Percentiles rank a stretch among this genome's conserved stretches.
Conservation (phyloP, 805 yeast genomes). For the Candida germanica region DNA sequence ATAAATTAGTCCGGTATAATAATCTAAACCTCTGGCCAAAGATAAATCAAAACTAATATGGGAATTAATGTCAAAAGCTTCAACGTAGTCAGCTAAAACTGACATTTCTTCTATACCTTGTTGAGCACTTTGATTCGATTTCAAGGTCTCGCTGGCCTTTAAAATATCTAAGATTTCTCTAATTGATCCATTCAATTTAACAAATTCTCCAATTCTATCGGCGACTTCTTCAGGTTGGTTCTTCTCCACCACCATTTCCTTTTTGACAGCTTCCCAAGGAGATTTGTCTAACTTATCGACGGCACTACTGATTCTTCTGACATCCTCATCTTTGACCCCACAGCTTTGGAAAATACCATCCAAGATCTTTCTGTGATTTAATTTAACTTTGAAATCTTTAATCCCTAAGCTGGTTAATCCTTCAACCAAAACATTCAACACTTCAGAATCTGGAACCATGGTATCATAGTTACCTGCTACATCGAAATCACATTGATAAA, state of each 20-base stretch:
- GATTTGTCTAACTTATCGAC: conserved; percentile 94
- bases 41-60: conserved; percentile 86
- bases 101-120: conserved; percentile 81
- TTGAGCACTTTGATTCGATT: conserved; percentile 67
- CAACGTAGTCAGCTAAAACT: conserved; percentile 68
- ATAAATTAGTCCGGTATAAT: conserved; percentile 94
- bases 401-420: conserved; percentile 84
- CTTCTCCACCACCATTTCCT: conserved; percentile 90
- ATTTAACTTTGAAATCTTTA: conserved; percentile 81
- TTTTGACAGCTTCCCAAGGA: conserved; percentile 93
- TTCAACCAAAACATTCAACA: conserved; percentile 75
- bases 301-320: conserved; percentile 88
- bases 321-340: conserved; percentile 93
- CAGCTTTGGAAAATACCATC: conserved; percentile 95
- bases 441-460: conserved; percentile 97
- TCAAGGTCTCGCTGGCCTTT: conserved; percentile 54
- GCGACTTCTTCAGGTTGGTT: conserved; percentile 90
- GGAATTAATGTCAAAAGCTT: conserved; percentile 72
- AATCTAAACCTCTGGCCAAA: conserved; percentile 95
- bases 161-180: conserved; percentile 57
- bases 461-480: conserved; percentile 89
- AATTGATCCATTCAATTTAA: conserved; percentile 76
- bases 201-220: conserved; percentile 88
- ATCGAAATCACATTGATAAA: conserved; percentile 98
- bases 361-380: conserved; percentile 92